Base-by-base conservation (phyloP, 169 alveolate species). In the Plasmodium reichenowi region DNA sequence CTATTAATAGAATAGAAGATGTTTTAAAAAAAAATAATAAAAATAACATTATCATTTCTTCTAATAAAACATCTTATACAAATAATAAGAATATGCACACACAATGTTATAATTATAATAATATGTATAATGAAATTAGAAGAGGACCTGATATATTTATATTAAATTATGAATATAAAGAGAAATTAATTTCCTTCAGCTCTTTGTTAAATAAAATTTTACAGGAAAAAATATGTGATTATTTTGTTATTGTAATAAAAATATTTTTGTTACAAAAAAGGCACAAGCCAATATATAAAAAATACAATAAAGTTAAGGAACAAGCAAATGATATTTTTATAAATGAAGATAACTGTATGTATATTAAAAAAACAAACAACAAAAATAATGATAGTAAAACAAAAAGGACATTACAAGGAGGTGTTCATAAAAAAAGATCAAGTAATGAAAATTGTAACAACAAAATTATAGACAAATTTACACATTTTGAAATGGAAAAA, bases 271-370 rank as follows among this genome's bases (percentile, higher is more conserved):
- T 15, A 3, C 45, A 26, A 12, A 78, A 70, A 29, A 43, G 8
- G 22, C 43, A 20, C 6, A 50, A 56, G 52, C 78, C 78, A 13
- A 47, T 78, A n/a, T 78, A 64, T 45, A 78, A 78, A 50, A 59
- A 64, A 66, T 78, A 78, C 50, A 15, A 62, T n/a, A 78, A 78
- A 6, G 29, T 78, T 47, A 20, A 22, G 54, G 38, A 54, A 38
- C 3, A 52, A 29, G 38, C 13, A 22, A 59, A 15, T n/a, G 32
- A 32, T 4, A 48, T n/a, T 12, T 20, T 29, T 66, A 45, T 24
- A 17, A 43, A 66, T 47, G 22, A 52, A 13, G 48, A 66, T 12
- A 10, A 20, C n/a, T 22, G 24, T 9, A 20, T 26, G 7, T 52
- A 12, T 56, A 56, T 56, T 56, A 12, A 56, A 13, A 6, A 56